Base-by-base conservation (phyloP, 176 grass and related monocot genomes). In the Triticum dicoccoides region DNA sequence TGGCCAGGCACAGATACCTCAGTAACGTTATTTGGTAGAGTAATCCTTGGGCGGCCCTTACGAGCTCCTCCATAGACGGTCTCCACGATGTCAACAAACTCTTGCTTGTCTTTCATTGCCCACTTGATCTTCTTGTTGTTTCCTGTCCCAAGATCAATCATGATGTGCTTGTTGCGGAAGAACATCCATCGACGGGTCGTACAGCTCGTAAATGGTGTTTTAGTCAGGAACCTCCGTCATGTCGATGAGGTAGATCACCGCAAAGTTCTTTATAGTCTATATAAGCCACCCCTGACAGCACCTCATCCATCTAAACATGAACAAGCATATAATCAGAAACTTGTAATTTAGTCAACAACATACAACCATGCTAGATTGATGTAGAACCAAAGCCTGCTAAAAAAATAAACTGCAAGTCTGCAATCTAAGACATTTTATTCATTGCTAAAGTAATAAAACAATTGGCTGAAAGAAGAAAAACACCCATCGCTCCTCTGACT, bases 61-160 rank as follows among this genome's bases (percentile, higher is more conserved):
- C 93, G 77, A 11, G 96, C 96, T 4, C 96, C 93, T 45, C 91
- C 86, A 12, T 98, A 98, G 8, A 92, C 89, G 13, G 96, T 95
- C 88, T 95, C 35, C 35, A 38, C 37, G 6, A 6, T 38, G 37
- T 38, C 37, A 38, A 38, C 37, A 38, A 38, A 38, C 37, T 35
- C 37, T 38, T 38, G 37, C 37, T 38, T 38, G 37, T 9, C 96
- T 82, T 95, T 98, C 59, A 98, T 66, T 3, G 96, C 93, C 96
- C 93, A 98, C 38, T 92, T 98, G 37, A 95, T 95, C 84, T 98
- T 95, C 58, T 95, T 91, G 51, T 98, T 98, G 67, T 98, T 98
- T 80, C 96, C 96, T 0, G 96, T 98, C 17, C 96, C 93, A 1
- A 96, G 90, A 89, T 98, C 93, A 41, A 30, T 30, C 29, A 30